These are phyloP conservation scores for Pichia sp. DNA, from an alignment of 1,139 yeast genomes.

Conservation along the genomic window DNA sequence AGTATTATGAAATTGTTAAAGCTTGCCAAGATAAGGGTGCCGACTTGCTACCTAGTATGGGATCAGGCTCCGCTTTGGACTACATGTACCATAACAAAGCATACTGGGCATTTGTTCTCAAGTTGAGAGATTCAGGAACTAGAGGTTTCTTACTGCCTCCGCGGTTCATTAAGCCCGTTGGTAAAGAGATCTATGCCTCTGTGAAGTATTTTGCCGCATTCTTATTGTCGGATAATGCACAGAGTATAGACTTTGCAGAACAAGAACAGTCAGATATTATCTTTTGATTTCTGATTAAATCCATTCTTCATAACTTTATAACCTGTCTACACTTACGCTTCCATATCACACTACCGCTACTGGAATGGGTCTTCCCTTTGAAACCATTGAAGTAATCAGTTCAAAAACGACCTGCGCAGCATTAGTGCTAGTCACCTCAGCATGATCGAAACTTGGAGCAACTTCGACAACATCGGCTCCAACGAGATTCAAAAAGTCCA, in stretches of 20 bases:
- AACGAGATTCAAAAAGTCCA: constrained; percentile 52
- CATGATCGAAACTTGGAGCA: constrained; percentile 62
- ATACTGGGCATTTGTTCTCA: constrained; percentile 77
- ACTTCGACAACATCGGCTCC: constrained; percentile 82
- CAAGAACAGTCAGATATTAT: background rate
- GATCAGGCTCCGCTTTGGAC: constrained; percentile 77
- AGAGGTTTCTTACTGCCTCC: constrained; percentile 80
- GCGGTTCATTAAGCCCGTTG: constrained; percentile 66
- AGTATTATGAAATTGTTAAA: constrained; percentile 58
- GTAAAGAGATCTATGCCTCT: constrained; percentile 64
- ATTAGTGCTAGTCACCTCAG: constrained; percentile 68
- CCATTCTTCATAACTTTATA: background rate
- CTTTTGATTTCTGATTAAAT: background rate
- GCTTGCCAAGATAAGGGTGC: constrained; percentile 76
- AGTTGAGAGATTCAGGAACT: constrained; percentile 74
- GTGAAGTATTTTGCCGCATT: constrained; percentile 64
- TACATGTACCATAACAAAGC: constrained; percentile 80
- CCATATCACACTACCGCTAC: background rate
- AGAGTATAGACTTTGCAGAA: too few species aligned
- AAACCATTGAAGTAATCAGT: constrained; percentile 66
- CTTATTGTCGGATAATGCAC: constrained; percentile 33
- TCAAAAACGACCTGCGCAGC: constrained; percentile 74
- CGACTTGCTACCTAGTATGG: constrained; percentile 64
- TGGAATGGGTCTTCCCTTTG: constrained; percentile 34
- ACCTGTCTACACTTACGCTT: background rate